These are phyloP conservation scores for Galium porrigens DNA, from an alignment of 305 asterid genomes.

Conservation along the genomic window DNA sequence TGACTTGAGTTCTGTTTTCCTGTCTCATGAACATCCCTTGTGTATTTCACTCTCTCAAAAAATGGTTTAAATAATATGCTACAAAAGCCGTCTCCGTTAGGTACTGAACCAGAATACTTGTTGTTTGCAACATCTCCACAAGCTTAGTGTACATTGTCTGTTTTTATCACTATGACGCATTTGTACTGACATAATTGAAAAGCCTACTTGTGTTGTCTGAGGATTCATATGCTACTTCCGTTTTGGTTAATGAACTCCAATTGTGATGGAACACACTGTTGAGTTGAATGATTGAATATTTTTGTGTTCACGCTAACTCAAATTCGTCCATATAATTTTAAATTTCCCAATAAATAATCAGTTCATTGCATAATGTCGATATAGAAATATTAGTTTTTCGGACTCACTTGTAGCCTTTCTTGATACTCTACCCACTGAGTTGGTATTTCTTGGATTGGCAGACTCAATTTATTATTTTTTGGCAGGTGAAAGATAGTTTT, in stretches of 20 bases:
- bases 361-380: not conserved
- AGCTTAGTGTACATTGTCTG: not conserved
- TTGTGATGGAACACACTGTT: not conserved
- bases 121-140: not conserved
- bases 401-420: not conserved
- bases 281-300: not conserved
- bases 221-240: not conserved
- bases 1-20: not conserved
- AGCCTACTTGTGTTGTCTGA: not conserved
- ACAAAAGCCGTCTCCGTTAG: not conserved
- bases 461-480: constrained; percentile 16
- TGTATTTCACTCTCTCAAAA: not conserved
- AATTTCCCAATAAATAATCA: not conserved
- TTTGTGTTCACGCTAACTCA: not conserved
- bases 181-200: not conserved
- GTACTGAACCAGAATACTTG: not conserved
- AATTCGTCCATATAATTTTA: not conserved
- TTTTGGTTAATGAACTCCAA: not conserved
- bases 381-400: not conserved
- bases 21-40: not conserved
- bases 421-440: not conserved
- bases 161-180: not conserved
- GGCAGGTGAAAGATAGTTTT: constrained; percentile 72
- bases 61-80: not conserved
- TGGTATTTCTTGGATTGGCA: constrained; percentile 5